Evolutionary conservation across 2,329 filamentous ascomycete species (phyloP), one percentile per base, ranked within the genome.

Genomic region (Parafenestella ontariensis): DNA sequence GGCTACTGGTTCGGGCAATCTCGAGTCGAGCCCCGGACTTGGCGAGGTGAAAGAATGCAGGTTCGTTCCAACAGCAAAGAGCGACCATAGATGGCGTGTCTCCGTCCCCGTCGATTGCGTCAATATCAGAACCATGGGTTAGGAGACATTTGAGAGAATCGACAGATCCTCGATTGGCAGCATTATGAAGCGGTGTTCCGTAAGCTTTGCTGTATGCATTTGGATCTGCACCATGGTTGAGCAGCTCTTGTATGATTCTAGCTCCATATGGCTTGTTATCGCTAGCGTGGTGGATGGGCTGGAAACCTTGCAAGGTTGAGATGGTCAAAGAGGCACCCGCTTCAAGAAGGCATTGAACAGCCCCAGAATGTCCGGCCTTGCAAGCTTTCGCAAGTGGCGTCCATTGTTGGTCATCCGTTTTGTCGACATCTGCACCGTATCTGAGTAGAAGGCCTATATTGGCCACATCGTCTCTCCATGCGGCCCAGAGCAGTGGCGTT

Each of bases 401-500:
- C 39, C 42, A 52, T 1, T 42, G 37, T 41, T 55, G 47, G 26
- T 34, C 10, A 15, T 58, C 56, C 2, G 11, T 17, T 18, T 18
- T 39, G 15, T 58, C 36, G 11, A 43, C 28, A 34, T 52, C 40
- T 6, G 53, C 56, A 18, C 49, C 39, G 26, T 48, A 45, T 18
- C 5, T 37, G 18, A 58, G 20, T 7, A 58, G 52, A 20, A 55
- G 34, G 13, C 48, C 29, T 17, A 58, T 33, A n/a, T 17, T 49
- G 2, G 24, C 20, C 13, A 45, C 18, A 34, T 58, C 47, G 26
- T 52, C 56, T 20, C 52, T 15, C 55, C 52, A 54, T 24, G 55
- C 55, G 17, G 47, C 52, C 52, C 56, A 55, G 9, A 52, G 23
- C 2, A 58, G 26, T 7, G 50, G 41, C n/a, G 50, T 58, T 17